These are phyloP conservation scores for Aplosporella prunicola DNA, from an alignment of 2,329 filamentous ascomycete species.

Conservation along the genomic window DNA sequence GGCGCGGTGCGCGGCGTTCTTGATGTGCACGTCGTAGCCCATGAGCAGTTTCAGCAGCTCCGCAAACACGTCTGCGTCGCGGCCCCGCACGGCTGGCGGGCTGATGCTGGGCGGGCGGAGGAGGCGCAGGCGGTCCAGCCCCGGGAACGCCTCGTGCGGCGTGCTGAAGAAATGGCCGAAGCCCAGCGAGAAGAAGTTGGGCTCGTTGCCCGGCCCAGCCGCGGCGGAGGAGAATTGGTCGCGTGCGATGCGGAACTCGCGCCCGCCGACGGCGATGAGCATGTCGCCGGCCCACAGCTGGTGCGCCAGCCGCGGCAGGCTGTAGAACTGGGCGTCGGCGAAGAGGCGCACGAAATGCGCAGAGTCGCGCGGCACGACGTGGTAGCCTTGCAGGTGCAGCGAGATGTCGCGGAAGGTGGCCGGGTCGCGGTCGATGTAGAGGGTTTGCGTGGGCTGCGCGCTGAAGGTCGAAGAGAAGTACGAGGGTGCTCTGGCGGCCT, in stretches of 20 bases:
- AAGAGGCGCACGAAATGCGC: slow-evolving; percentile 86
- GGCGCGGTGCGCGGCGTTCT: slow-evolving; percentile 64
- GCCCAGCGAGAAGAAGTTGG: slow-evolving; percentile 90
- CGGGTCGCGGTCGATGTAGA: slow-evolving; percentile 93
- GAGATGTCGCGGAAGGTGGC: slow-evolving; percentile 82
- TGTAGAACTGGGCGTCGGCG: slow-evolving; percentile 93
- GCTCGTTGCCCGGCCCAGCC: slow-evolving; percentile 74
- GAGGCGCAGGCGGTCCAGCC: slow-evolving; percentile 66
- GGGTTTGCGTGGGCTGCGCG: slow-evolving; percentile 72
- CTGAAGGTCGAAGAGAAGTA: slow-evolving; percentile 94
- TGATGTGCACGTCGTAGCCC: slow-evolving; percentile 73
- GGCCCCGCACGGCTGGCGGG: slow-evolving; percentile 70
- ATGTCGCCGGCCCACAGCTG: slow-evolving; percentile 88
- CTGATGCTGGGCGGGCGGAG: slow-evolving; percentile 79
- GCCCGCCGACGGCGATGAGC: slow-evolving; percentile 81
- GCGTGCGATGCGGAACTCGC: slow-evolving; percentile 80
- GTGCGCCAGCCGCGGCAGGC: slow-evolving; percentile 74
- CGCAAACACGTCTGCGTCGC: slow-evolving; percentile 73
- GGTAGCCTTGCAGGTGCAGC: slow-evolving; percentile 82
- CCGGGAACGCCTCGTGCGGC: slow-evolving; percentile 74
- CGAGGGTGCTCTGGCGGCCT: slow-evolving; percentile 66
- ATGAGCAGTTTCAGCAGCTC: slow-evolving; percentile 74
- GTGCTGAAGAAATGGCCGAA: slow-evolving; percentile 81
- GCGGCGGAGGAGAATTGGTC: slow-evolving; percentile 73
- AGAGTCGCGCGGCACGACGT: slow-evolving; percentile 70